Conservation (phyloP, 2,329 filamentous ascomycete species). For the Alternaria angustiovoidea region DNA sequence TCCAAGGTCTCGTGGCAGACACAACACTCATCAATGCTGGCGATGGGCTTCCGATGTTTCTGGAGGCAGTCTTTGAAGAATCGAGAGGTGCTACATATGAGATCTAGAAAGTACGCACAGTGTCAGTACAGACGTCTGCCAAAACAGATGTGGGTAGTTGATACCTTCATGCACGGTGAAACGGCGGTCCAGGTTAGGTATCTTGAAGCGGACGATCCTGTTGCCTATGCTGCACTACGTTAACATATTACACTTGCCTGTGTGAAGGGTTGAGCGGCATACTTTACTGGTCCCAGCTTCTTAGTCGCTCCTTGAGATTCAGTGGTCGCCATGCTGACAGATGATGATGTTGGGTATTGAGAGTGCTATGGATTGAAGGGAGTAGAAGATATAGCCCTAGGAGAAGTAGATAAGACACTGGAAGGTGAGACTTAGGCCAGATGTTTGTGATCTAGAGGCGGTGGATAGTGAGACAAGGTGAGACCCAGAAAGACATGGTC, state of each 20-base stretch:
- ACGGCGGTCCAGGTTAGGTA: slow-evolving; percentile 7
- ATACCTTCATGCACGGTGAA: slow-evolving; percentile 29
- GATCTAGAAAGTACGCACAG: slow-evolving; percentile 14
- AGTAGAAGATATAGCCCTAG: neutral
- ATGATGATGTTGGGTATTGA: neutral
- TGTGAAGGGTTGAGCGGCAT: neutral
- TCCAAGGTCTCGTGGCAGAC: slow-evolving; percentile 26
- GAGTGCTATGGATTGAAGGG: neutral
- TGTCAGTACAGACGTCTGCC: neutral
- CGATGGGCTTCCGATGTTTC: slow-evolving; percentile 18
- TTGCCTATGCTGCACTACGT: slow-evolving; percentile 7
- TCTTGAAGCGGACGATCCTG: slow-evolving; percentile 15
- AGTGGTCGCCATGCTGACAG: neutral
- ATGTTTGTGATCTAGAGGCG: neutral
- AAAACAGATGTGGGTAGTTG: neutral
- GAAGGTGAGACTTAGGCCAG: neutral
- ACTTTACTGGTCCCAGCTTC: slow-evolving; percentile 4
- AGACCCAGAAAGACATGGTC: neutral
- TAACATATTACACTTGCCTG: neutral
- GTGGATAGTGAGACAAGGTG: neutral
- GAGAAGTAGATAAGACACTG: neutral
- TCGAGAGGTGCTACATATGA: slow-evolving; percentile 25
- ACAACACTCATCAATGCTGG: slow-evolving; percentile 19
- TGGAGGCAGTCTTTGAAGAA: slow-evolving; percentile 28
- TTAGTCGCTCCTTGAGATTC: slow-evolving; percentile 4